phyloP scores from a whole-genome alignment of 805 yeast species.

The Sungouiella thailandica region DNA sequence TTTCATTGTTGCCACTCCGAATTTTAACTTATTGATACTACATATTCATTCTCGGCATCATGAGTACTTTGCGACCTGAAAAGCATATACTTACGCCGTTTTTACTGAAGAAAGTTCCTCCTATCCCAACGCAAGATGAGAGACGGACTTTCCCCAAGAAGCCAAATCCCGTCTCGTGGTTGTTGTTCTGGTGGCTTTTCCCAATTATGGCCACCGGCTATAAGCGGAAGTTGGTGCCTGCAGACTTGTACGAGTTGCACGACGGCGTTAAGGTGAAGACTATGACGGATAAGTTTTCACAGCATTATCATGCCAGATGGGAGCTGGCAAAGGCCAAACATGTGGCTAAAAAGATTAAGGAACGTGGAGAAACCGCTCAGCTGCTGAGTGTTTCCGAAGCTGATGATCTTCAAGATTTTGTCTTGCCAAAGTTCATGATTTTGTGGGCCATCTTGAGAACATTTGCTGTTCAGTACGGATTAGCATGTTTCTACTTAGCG shows the following conservation, averaged over 20 bases:
- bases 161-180: slow-evolving; percentile 35
- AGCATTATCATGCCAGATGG: slow-evolving; percentile 9
- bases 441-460: slow-evolving; percentile 24
- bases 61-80: slow-evolving; percentile 16
- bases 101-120: slow-evolving; percentile 40
- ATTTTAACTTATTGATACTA: no score
- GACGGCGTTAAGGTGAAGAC: slow-evolving; percentile 31
- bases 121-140: slow-evolving; percentile 47
- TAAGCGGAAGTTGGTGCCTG: slow-evolving; percentile 62
- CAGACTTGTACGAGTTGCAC: slow-evolving; percentile 47
- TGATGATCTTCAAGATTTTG: slow-evolving; percentile 29
- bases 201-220: slow-evolving; percentile 66
- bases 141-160: slow-evolving; percentile 42
- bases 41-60: no score
- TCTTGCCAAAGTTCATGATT: slow-evolving; percentile 20
- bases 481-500: slow-evolving; percentile 18
- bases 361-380: slow-evolving; percentile 1
- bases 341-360: slow-evolving; percentile 17
- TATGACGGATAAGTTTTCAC: slow-evolving; percentile 25
- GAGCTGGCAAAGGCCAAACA: slow-evolving; percentile 14
- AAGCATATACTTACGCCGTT: slow-evolving; percentile 30
- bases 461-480: slow-evolving; percentile 25
- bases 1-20: no score
- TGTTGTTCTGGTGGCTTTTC: slow-evolving; percentile 63
- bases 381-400: slow-evolving; percentile 1